These are phyloP conservation scores for Hypoxylon perforatum DNA, from an alignment of 495 filamentous ascomycete genomes.

Conservation along the genomic window DNA sequence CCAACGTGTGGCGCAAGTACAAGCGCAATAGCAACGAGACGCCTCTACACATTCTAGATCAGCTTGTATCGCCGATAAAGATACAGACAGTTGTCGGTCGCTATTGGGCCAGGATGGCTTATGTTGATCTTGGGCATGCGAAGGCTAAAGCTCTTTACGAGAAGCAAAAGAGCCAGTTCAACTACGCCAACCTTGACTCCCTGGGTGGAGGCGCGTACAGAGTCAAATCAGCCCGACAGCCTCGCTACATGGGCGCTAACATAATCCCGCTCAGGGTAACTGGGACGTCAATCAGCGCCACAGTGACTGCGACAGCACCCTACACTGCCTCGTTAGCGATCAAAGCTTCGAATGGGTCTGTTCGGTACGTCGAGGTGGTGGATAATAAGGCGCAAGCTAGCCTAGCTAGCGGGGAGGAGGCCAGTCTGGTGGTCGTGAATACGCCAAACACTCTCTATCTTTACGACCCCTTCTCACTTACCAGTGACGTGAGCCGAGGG, in stretches of 20 bases:
- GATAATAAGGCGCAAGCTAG: slow-evolving; percentile 40
- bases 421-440: slow-evolving; percentile 56
- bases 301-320: slow-evolving; percentile 42
- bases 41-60: slow-evolving; percentile 54
- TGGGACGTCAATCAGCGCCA: slow-evolving; percentile 41
- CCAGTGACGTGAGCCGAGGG: slow-evolving; percentile 51
- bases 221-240: slow-evolving; percentile 54
- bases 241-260: slow-evolving; percentile 60
- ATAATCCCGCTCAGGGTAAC: slow-evolving; percentile 55
- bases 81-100: slow-evolving; percentile 55
- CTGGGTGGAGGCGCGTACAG: slow-evolving; percentile 51
- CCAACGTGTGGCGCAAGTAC: slow-evolving; percentile 55
- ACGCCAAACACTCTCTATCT: slow-evolving; percentile 51
- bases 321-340: slow-evolving; percentile 52
- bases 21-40: slow-evolving; percentile 57
- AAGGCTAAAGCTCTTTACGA: slow-evolving; percentile 50
- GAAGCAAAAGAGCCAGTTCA: slow-evolving; percentile 45
- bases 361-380: slow-evolving; percentile 45
- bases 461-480: slow-evolving; percentile 57
- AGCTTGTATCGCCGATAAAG: slow-evolving; percentile 40
- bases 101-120: slow-evolving; percentile 62
- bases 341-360: slow-evolving; percentile 41
- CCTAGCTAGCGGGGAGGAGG: slow-evolving; percentile 51
- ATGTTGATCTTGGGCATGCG: slow-evolving; percentile 56
- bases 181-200: slow-evolving; percentile 55